Conservation (phyloP, 2,329 filamentous ascomycete genomes). For the Fusarium nodosum region DNA sequence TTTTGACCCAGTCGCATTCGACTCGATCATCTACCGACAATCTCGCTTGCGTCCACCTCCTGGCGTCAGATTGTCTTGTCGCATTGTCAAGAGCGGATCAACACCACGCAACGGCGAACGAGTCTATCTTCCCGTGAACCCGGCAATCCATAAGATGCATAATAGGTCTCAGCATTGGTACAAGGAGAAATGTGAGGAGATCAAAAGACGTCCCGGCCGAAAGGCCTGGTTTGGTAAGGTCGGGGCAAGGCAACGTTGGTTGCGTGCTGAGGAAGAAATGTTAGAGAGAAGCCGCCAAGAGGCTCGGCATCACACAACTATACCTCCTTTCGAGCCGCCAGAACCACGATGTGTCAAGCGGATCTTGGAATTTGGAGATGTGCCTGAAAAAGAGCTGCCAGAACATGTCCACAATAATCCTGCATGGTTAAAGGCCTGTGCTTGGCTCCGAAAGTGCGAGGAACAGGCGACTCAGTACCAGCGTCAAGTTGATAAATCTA, state of each 20-base stretch:
- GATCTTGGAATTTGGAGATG: slow-evolving; percentile 55
- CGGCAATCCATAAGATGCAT: slow-evolving; percentile 63
- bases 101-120: slow-evolving; percentile 48
- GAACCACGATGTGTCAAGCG: slow-evolving; percentile 50
- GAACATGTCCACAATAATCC: slow-evolving; percentile 60
- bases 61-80: slow-evolving; percentile 33
- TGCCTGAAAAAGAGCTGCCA: slow-evolving; percentile 59
- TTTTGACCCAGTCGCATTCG: slow-evolving; percentile 53
- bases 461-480: slow-evolving; percentile 28
- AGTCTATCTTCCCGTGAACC: slow-evolving; percentile 64
- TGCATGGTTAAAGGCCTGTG: slow-evolving; percentile 60
- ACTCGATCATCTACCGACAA: slow-evolving; percentile 58
- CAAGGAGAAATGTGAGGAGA: slow-evolving; percentile 63
- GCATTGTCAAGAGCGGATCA: slow-evolving; percentile 10
- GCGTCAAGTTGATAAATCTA: slow-evolving; percentile 33
- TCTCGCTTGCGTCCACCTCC: slow-evolving; percentile 46
- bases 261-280: slow-evolving; percentile 44
- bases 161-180: slow-evolving; percentile 62
- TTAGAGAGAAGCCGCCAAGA: slow-evolving; percentile 30
- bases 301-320: slow-evolving; percentile 18
- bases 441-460: slow-evolving; percentile 55
- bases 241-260: slow-evolving; percentile 55
- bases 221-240: slow-evolving; percentile 67
- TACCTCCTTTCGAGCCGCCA: slow-evolving; percentile 47
- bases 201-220: slow-evolving; percentile 61